A percentile compares a stretch with the other conserved stretches of the same genome.
These are phyloP conservation scores for Pugionium cornutum DNA, from an alignment of 345 rosid genomes.

Conservation along the genomic window DNA sequence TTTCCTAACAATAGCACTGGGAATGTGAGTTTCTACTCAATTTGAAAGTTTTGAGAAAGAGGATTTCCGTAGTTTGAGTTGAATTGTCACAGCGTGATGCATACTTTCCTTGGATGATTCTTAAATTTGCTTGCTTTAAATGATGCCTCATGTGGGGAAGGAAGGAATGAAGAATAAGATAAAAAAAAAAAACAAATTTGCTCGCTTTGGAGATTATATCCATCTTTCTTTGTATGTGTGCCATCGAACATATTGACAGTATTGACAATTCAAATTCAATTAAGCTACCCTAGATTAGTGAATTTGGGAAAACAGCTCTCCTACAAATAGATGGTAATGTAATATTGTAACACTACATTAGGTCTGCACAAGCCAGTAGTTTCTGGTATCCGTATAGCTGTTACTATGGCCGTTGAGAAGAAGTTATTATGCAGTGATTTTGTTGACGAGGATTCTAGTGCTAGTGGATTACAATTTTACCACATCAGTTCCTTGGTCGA, in stretches of 20 bases:
- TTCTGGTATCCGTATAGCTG: slow-evolving; percentile 17
- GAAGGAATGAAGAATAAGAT: too few species aligned
- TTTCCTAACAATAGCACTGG: slow-evolving; percentile 58
- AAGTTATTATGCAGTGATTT: slow-evolving; percentile 3
- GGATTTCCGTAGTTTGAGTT: slow-evolving; percentile 8
- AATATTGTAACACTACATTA: slow-evolving; percentile 1
- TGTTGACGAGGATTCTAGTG: slow-evolving; percentile 10
- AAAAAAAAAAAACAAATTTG: background rate
- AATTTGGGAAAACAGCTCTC: slow-evolving; percentile 9
- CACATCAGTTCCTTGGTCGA: slow-evolving; percentile 15
- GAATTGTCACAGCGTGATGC: slow-evolving; percentile 21
- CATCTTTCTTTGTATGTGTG: background rate
- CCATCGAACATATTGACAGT: background rate
- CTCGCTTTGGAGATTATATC: slow-evolving; percentile 1
- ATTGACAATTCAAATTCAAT: slow-evolving; percentile 9
- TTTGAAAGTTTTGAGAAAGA: background rate
- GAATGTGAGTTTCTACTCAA: slow-evolving; percentile 60
- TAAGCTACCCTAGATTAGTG: slow-evolving; percentile 28
- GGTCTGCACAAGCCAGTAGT: background rate
- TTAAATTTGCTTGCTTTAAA: slow-evolving; percentile 19
- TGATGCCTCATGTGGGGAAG: too few species aligned
- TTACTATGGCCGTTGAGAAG: slow-evolving; percentile 8
- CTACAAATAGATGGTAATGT: slow-evolving; percentile 10
- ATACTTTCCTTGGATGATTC: slow-evolving; percentile 3
- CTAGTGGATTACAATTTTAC: slow-evolving; percentile 15